phyloP scores from a whole-genome alignment of 1,139 yeast species.

The Scheffersomyces quercinus region DNA sequence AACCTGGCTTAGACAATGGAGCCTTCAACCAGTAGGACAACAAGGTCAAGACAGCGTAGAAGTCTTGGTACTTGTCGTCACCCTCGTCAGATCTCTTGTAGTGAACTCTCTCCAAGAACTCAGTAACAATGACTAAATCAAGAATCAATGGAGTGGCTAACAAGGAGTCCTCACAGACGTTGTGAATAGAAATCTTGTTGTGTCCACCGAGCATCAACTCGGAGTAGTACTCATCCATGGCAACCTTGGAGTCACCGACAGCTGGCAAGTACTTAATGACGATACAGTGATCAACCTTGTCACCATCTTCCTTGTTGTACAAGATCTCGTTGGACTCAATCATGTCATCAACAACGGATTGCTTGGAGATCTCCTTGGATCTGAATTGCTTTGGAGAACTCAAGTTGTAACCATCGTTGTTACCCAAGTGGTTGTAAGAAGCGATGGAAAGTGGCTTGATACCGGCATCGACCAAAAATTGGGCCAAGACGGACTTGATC shows the following conservation, averaged over 20 bases:
- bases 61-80: slow-evolving; percentile 54
- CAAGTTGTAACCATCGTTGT: slow-evolving; percentile 92
- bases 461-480: slow-evolving; percentile 95
- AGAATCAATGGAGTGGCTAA: slow-evolving; percentile 93
- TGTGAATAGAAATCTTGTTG: slow-evolving; percentile 89
- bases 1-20: slow-evolving; percentile 89
- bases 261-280: slow-evolving; percentile 94
- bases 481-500: slow-evolving; percentile 91
- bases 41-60: slow-evolving; percentile 85
- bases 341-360: slow-evolving; percentile 92
- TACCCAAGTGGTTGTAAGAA: slow-evolving; percentile 94
- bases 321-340: slow-evolving; percentile 85
- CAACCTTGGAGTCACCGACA: slow-evolving; percentile 95
- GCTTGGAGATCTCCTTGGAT: slow-evolving; percentile 92
- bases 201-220: slow-evolving; percentile 98
- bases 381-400: slow-evolving; percentile 92
- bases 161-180: slow-evolving; percentile 94
- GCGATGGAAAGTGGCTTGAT: slow-evolving; percentile 93
- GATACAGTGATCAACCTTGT: slow-evolving; percentile 87
- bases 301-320: slow-evolving; percentile 79
- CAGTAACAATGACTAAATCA: slow-evolving; percentile 87
- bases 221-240: slow-evolving; percentile 97
- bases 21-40: slow-evolving; percentile 97
- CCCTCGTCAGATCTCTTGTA: slow-evolving; percentile 57
- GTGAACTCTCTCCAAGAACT: slow-evolving; percentile 82